phyloP scores from a whole-genome alignment of 257 asterid genomes.

The Capsicum baccatum region DNA sequence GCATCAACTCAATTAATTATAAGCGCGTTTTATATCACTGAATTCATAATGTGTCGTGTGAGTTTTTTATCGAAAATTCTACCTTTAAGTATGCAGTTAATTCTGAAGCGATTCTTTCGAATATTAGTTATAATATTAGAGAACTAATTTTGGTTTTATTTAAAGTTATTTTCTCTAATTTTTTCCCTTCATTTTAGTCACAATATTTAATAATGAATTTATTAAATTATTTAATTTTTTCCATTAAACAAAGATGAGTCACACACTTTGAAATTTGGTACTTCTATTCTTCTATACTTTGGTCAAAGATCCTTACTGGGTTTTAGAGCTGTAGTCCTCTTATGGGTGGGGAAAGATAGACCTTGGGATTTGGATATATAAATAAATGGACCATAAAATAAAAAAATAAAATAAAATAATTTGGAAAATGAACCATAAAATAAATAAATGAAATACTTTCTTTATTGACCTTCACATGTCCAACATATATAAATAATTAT shows the following conservation, averaged over 20 bases:
- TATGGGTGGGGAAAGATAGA: conserved; percentile 42
- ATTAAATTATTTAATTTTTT: background rate
- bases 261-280: background rate
- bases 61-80: too few species aligned
- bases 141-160: too few species aligned
- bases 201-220: background rate
- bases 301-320: conserved; percentile 42
- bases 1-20: too few species aligned
- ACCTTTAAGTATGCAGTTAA: background rate
- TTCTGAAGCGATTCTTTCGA: background rate
- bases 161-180: too few species aligned
- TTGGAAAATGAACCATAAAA: too few species aligned
- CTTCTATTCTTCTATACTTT: conserved; percentile 25
- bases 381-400: conserved; percentile 10
- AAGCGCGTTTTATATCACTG: too few species aligned
- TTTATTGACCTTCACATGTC: too few species aligned
- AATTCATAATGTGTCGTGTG: too few species aligned
- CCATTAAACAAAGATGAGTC: conserved; percentile 7
- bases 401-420: background rate
- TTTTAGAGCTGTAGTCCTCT: conserved; percentile 19
- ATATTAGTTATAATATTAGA: too few species aligned
- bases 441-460: too few species aligned
- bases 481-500: too few species aligned
- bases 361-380: conserved; percentile 48
- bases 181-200: background rate